Base-by-base conservation (phyloP, 2,329 filamentous ascomycete genomes). In the Hymenoscyphus fructigenus region DNA sequence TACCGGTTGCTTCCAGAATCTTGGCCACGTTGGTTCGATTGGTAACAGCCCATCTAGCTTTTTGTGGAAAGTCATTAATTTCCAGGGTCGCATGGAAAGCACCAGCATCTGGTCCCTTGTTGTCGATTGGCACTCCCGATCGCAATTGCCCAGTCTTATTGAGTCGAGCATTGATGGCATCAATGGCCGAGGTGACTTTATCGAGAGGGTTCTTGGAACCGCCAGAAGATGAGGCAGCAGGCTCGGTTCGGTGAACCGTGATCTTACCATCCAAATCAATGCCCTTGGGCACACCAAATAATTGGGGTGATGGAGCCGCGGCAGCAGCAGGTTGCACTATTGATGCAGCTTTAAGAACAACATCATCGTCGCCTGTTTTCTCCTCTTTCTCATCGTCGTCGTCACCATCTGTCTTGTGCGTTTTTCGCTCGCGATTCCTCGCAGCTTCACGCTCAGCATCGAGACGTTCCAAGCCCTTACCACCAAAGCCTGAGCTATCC, bases 51-150 rank as follows among this genome's bases (percentile, higher is more conserved):
- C 95, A 99, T 72, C 95, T 88, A 69, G 95, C 95, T 83, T 97
- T 98, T 77, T 99, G 95, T 38, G 95, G 95, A 79, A 98, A 98
- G 79, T 99, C 95, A 78, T 99, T 99, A 85, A 99, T 99, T 78
- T 98, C 95, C 67, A 99, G 84, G 3, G 94, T 98, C 17, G 95
- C 93, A 77, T 99, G 95, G 84, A 93, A 99, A 0, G 93, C 93
- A 60, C 95, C 95, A 2, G 95, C 95, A 77, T 99, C 95, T 0
- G 95, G 95, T 0, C 95, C 95, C 78, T 97, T 97, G 81, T 99
- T 99, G 81, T 99, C 95, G 75, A 97, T 96, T 7, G 95, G 93
- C 67, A 96, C 93, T 15, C 95, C 95, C 3, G 92, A 90, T 66
- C 95, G 90, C 73, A 97, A 89, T 76, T 95, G 91, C 41, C 93